These are phyloP conservation scores for Prosopis cineraria DNA, from an alignment of 306 rosid genomes.

Conservation along the genomic window DNA sequence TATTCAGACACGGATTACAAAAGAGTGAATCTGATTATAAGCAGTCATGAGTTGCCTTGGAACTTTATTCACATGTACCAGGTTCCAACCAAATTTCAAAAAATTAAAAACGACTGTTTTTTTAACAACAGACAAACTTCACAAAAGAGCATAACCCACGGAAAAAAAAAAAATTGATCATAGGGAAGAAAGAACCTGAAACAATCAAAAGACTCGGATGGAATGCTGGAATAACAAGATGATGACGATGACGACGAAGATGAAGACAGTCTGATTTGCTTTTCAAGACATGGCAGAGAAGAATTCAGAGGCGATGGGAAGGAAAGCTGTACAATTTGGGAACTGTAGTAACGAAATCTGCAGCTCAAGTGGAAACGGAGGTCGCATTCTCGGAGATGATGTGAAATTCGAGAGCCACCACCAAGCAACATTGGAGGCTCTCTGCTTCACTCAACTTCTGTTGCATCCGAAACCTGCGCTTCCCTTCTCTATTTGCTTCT, in stretches of 20 bases:
- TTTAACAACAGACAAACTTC: background rate
- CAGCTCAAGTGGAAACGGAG: conserved; percentile 33
- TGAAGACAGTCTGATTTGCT: conserved; percentile 10
- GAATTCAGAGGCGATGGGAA: conserved; percentile 42
- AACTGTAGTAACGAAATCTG: conserved; percentile 33
- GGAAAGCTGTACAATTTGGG: conserved; percentile 40
- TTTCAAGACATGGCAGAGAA: background rate
- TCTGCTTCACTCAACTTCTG: background rate
- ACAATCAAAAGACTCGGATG: conserved; percentile 53
- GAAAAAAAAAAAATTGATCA: background rate
- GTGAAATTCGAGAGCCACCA: conserved; percentile 52
- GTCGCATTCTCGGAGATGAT: conserved; percentile 62
- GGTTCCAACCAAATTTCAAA: background rate
- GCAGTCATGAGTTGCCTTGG: background rate
- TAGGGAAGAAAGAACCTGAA: conserved; percentile 48
- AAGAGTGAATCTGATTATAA: background rate
- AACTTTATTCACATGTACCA: background rate
- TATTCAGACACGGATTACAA: background rate
- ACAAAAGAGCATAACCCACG: background rate
- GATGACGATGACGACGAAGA: background rate
- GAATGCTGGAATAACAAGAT: conserved; percentile 32
- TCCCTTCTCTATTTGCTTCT: too few relatives aligned
- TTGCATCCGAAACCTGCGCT: background rate
- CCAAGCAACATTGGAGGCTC: conserved; percentile 35
- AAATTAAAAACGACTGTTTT: background rate